Conservation (phyloP, 2,329 filamentous ascomycete species). For the Orbilia brochopaga region DNA sequence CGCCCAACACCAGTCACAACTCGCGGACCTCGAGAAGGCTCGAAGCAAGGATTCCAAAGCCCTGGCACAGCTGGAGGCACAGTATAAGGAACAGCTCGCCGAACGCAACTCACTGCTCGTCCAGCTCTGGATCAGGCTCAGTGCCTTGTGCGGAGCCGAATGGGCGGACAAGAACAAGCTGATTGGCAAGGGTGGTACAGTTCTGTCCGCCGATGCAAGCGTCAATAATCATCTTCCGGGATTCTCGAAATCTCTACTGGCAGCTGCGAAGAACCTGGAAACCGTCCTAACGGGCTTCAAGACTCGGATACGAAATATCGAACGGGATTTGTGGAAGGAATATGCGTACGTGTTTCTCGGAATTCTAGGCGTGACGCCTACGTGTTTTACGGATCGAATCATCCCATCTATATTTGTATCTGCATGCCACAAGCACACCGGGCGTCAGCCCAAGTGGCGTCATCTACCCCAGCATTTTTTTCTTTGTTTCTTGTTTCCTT, state of each 20-base stretch:
- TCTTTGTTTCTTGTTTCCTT: constrained; percentile 27
- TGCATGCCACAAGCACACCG: background rate
- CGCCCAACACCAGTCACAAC: constrained; percentile 80
- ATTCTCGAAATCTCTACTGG: constrained; percentile 87
- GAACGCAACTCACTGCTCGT: constrained; percentile 90
- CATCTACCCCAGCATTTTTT: background rate
- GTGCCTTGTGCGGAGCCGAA: constrained; percentile 82
- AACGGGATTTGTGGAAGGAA: constrained; percentile 87
- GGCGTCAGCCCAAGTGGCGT: background rate
- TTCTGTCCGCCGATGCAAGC: constrained; percentile 52
- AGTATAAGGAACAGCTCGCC: constrained; percentile 81
- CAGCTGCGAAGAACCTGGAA: constrained; percentile 87
- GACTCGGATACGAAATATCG: constrained; percentile 78
- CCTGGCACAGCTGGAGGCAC: constrained; percentile 75
- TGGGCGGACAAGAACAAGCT: constrained; percentile 90
- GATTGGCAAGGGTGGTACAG: constrained; percentile 61
- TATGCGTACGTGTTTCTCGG: constrained; percentile 66
- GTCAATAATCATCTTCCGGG: constrained; percentile 83
- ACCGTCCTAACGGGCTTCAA: constrained; percentile 78
- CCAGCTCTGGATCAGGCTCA: constrained; percentile 87
- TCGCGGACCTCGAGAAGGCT: constrained; percentile 82
- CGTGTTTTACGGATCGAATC: background rate
- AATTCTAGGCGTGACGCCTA: background rate
- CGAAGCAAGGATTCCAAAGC: constrained; percentile 78
- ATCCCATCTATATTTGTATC: constrained; percentile 4